Evolutionary conservation across 306 rosid genomes (phyloP).

Genomic region (Rosa multiflora): DNA sequence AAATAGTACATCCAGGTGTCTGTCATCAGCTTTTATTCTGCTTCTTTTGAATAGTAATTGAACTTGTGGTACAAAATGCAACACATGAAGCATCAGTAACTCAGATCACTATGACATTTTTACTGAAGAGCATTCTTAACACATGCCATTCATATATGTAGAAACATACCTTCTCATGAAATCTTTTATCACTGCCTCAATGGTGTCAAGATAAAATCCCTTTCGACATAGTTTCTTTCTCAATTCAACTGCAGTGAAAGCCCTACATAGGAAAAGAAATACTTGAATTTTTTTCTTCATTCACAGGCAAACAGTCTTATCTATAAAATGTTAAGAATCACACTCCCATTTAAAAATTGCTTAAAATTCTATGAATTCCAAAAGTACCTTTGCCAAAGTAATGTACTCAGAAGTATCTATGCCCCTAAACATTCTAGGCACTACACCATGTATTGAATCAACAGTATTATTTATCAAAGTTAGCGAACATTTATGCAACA

Average conservation of each 20-base stretch:
- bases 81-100: not conserved
- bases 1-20: not conserved
- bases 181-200: conserved; percentile 63
- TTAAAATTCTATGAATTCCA: not conserved
- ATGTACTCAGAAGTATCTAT: not conserved
- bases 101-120: not conserved
- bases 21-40: not conserved
- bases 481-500: not conserved
- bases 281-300: conserved; percentile 12
- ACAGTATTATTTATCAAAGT: not conserved
- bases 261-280: conserved; percentile 44
- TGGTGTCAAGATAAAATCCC: conserved; percentile 46
- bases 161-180: conserved; percentile 57
- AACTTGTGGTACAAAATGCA: not conserved
- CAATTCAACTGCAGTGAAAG: conserved; percentile 72
- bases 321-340: not conserved
- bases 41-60: not conserved
- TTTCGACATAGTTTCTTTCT: conserved; percentile 68
- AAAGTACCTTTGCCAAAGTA: not conserved
- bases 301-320: conserved; percentile 3
- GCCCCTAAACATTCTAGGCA: not conserved
- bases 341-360: not conserved
- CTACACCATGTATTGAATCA: not conserved
- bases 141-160: conserved; percentile 16
- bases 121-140: conserved; percentile 12